Evolutionary conservation across 305 asterid species (phyloP).

Genomic region (Solanum hybrid): DNA sequence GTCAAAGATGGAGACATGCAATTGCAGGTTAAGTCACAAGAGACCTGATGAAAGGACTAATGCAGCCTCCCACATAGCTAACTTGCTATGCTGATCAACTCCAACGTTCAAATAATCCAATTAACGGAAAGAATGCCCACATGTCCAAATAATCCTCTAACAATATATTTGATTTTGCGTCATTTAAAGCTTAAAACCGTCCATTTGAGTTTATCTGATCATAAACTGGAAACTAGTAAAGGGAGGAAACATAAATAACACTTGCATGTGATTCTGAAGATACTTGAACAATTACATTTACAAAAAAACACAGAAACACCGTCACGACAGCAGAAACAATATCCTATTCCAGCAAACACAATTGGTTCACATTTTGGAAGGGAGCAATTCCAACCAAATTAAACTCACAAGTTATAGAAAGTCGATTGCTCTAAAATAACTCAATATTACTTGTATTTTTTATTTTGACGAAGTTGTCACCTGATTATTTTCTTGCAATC

Average conservation of each 20-base stretch:
- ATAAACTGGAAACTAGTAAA: not conserved
- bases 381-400: not conserved
- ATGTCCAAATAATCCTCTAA: not conserved
- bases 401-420: not conserved
- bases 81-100: not conserved
- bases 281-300: not conserved
- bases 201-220: not conserved
- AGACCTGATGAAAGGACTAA: not conserved
- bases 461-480: not conserved
- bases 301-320: not conserved
- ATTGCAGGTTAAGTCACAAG: not conserved
- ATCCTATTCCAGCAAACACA: not conserved
- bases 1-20: not conserved
- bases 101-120: not conserved
- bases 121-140: not conserved
- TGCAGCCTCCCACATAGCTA: not conserved
- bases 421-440: not conserved
- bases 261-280: not conserved
- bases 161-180: not conserved
- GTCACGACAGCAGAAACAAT: not conserved
- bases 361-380: not conserved
- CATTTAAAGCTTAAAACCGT: not conserved
- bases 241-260: not conserved
- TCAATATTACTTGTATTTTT: not conserved
- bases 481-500: not conserved